Evolutionary conservation across 2,329 filamentous ascomycete genomes (phyloP).

Genomic region (Aspergillus ruber): DNA sequence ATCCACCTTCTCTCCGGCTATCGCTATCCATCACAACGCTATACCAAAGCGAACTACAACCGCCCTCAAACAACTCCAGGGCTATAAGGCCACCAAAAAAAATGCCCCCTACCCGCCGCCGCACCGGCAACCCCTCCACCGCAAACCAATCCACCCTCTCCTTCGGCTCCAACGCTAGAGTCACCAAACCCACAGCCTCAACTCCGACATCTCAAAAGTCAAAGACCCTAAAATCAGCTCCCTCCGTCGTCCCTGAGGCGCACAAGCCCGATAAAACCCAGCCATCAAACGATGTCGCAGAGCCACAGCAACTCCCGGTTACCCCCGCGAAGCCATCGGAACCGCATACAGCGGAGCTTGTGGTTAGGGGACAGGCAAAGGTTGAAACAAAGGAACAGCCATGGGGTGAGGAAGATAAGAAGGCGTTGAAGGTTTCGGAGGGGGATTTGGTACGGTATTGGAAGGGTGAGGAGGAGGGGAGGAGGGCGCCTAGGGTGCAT

Average conservation of each 20-base stretch:
- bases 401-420: conserved; percentile 27
- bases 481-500: conserved; percentile 64
- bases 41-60: too few species aligned
- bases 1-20: neutral
- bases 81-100: neutral
- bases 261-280: conserved; percentile 11
- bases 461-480: conserved; percentile 61
- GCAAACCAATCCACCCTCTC: conserved; percentile 54
- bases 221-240: conserved; percentile 28
- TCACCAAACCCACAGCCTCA: conserved; percentile 51
- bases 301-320: conserved; percentile 22
- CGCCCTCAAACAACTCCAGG: neutral
- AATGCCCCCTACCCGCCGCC: conserved; percentile 40
- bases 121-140: conserved; percentile 33
- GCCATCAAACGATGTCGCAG: conserved; percentile 14
- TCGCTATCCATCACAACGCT: neutral
- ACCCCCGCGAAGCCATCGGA: conserved; percentile 20
- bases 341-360: conserved; percentile 29
- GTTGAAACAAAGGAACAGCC: conserved; percentile 30
- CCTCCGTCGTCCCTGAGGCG: conserved; percentile 28
- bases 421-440: conserved; percentile 60
- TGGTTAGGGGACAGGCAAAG: conserved; percentile 44
- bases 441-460: conserved; percentile 72
- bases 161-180: conserved; percentile 52
- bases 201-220: conserved; percentile 22